Base-by-base conservation (phyloP, 1,284 basidiomycete species). In the Puccinia coronata region DNA sequence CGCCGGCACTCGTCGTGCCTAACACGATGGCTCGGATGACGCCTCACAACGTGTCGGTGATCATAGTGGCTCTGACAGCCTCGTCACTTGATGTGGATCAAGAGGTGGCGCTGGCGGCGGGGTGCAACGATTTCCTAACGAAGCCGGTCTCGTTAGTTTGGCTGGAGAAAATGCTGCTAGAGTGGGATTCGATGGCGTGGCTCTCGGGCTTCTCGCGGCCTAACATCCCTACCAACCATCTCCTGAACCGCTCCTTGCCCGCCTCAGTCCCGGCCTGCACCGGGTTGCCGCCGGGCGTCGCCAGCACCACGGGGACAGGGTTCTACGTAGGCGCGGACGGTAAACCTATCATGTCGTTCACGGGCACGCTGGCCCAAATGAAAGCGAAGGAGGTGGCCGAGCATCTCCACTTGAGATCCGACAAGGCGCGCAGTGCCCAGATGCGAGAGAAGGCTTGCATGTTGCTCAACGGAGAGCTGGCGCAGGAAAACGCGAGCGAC, bases 91-190 rank as follows among this genome's bases (percentile, higher is more conserved):
- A 95, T 86, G 92, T 91, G 81, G 97, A 99, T 89, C 91, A 96
- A 88, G 94, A 98, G 51, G 92, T 92, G 31, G 97, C 97, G 23
- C 90, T 99, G 12, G 96, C 94, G 0, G 97, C 97, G 0, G 97
- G 97, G 2, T 99, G 97, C 87, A 99, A 99, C 85, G 97, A 99
- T 86, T 99, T 98, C 87, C 87, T 99, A 80, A 99, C 96, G 70
- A 99, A 99, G 85, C 97, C 97, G 0, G 96, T 99, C 43, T 94
- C 93, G 14, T 88, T 97, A 28, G 90, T 92, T 72, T 99, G 97
- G 97, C 88, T 99, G 75, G 95, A 98, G 86, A 94, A 92, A 88
- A 99, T 99, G 89, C 96, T 99, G 84, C 93, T 97, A 82, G 97
- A 99, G 86, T 99, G 97, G 97, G 96, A 89, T 5, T 88, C 85